phyloP scores from a whole-genome alignment of 1,284 basidiomycete genomes.

The Taiwanofungus camphoratus region DNA sequence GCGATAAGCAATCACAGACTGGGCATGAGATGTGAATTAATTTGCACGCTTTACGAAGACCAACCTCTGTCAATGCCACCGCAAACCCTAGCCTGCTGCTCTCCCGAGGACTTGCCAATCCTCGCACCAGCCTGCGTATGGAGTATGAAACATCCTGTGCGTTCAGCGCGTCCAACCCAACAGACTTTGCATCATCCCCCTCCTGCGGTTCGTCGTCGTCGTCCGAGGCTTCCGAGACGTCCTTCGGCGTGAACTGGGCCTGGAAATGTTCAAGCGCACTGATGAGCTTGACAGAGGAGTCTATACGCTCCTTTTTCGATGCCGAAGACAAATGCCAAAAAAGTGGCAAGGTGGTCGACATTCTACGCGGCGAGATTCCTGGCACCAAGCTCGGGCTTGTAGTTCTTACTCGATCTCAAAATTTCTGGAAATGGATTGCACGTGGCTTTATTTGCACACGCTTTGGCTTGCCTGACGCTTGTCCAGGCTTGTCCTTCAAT shows the following conservation, averaged over 20 bases:
- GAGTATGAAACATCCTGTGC: conserved; percentile 89
- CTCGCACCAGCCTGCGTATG: conserved; percentile 77
- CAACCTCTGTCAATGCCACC: conserved; percentile 90
- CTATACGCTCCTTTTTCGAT: conserved; percentile 73
- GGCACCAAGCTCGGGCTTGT: background rate
- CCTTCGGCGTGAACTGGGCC: conserved; percentile 46
- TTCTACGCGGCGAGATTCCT: conserved; percentile 25
- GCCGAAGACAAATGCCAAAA: conserved; percentile 94
- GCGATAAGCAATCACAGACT: conserved; percentile 2
- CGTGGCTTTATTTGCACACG: background rate
- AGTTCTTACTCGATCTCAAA: conserved; percentile 7
- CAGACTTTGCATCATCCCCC: conserved; percentile 31
- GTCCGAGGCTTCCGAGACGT: conserved; percentile 31
- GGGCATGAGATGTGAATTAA: background rate
- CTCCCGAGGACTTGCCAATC: conserved; percentile 88
- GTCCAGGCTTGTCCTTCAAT: background rate
- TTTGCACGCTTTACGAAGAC: conserved; percentile 23
- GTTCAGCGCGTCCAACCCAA: conserved; percentile 57
- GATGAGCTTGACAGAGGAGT: conserved; percentile 84
- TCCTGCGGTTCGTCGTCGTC: conserved; percentile 33
- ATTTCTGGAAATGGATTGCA: conserved; percentile 11
- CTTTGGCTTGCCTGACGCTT: background rate
- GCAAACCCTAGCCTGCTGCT: conserved; percentile 93
- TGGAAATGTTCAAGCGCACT: conserved; percentile 80
- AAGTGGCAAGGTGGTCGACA: conserved; percentile 82